A percentile compares a stretch with the other conserved stretches of the same genome.
Conservation (phyloP, 768 basidiomycete genomes). For the Zangia roseola region DNA sequence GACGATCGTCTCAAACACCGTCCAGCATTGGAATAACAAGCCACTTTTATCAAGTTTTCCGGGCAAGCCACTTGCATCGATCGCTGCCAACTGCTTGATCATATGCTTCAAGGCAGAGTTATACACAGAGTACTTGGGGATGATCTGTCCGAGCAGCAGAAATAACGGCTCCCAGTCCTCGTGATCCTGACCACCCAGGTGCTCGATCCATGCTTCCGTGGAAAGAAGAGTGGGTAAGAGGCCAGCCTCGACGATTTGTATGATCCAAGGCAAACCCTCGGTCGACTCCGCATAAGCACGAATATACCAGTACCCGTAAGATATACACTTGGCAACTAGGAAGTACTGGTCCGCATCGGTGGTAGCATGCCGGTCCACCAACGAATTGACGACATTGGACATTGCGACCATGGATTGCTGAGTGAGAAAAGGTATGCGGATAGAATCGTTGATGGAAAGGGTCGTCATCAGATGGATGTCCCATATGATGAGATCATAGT, state of each 20-base stretch:
- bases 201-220: slow-evolving; percentile 25
- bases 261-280: slow-evolving; percentile 27
- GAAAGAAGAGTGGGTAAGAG: slow-evolving; percentile 26
- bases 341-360: neutral
- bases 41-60: slow-evolving; percentile 18
- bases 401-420: slow-evolving; percentile 20
- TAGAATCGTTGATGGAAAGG: slow-evolving; percentile 24
- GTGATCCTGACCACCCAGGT: slow-evolving; percentile 14
- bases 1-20: slow-evolving; percentile 19
- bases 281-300: slow-evolving; percentile 26
- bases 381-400: slow-evolving; percentile 12
- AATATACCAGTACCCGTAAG: slow-evolving; percentile 31
- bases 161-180: slow-evolving; percentile 32
- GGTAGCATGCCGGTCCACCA: slow-evolving; percentile 11
- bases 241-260: slow-evolving; percentile 24
- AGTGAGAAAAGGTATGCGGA: slow-evolving; percentile 24
- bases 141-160: slow-evolving; percentile 21
- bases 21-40: slow-evolving; percentile 19
- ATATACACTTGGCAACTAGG: slow-evolving; percentile 26
- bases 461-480: slow-evolving; percentile 29
- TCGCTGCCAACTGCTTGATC: slow-evolving; percentile 11
- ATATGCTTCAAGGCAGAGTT: slow-evolving; percentile 17
- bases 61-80: slow-evolving; percentile 12
- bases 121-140: slow-evolving; percentile 29
- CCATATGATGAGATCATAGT: slow-evolving; percentile 30